These are phyloP conservation scores for Selaginella tamariscina DNA, from an alignment of 75 land plant species.

Conservation along the genomic window DNA sequence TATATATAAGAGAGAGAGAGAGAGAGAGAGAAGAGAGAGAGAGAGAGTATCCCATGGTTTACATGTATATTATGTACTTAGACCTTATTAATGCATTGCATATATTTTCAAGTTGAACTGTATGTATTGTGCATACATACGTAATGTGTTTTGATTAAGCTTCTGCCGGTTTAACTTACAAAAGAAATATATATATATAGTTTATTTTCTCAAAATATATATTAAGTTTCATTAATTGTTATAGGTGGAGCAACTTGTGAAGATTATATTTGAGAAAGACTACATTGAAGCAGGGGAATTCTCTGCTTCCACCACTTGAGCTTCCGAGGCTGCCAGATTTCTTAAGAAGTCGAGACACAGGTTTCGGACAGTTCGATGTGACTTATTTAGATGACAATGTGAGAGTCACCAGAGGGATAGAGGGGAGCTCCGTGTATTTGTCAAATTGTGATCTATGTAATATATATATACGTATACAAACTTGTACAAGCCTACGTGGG, in stretches of 20 bases:
- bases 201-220: too few species aligned
- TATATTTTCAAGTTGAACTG: too few species aligned
- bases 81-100: too few species aligned
- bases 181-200: neutral
- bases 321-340: constrained; percentile 54
- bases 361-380: constrained; percentile 61
- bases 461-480: too few species aligned
- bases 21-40: too few species aligned
- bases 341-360: constrained; percentile 39
- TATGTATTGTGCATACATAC: too few species aligned
- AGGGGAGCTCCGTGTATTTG: constrained; percentile 89
- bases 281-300: constrained; percentile 50
- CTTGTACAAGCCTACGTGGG: too few species aligned
- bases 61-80: too few species aligned
- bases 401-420: constrained; percentile 82
- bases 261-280: constrained; percentile 71
- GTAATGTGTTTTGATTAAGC: too few species aligned
- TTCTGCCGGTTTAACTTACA: neutral
- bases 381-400: constrained; percentile 62
- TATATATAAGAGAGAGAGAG: too few species aligned
- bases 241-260: constrained; percentile 47
- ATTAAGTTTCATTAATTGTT: too few species aligned
- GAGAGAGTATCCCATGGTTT: too few species aligned
- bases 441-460: constrained; percentile 15
- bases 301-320: constrained; percentile 64